Percentiles rank a stretch among this genome's conserved stretches.
These are phyloP conservation scores for Acanthamoeba rhysodes DNA, from an alignment of 208 protist species.

Conservation along the genomic window DNA sequence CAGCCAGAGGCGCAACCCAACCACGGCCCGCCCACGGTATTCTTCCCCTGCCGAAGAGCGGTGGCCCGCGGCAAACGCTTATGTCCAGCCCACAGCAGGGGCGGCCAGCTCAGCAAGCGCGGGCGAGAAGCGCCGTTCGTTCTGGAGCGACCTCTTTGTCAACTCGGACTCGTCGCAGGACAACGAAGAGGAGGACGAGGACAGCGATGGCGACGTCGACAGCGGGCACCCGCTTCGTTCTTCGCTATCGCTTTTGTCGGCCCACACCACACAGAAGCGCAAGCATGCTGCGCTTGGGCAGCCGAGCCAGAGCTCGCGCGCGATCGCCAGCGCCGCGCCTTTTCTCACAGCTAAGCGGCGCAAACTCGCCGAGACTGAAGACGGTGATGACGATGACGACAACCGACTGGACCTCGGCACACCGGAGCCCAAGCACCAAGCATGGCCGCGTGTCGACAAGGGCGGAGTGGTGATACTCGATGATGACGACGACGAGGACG, in stretches of 20 bases:
- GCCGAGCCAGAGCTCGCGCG: neutral
- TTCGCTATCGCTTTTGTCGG: conserved; percentile 38
- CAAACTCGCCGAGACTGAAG: neutral
- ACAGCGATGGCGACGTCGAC: neutral
- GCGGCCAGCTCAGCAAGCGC: neutral
- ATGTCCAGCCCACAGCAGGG: neutral
- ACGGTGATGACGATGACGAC: neutral
- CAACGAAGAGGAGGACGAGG: neutral
- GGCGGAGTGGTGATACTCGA: conserved; percentile 7
- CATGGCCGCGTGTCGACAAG: neutral
- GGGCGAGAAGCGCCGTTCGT: conserved; percentile 34
- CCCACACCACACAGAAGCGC: neutral
- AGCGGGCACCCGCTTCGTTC: conserved; percentile 45
- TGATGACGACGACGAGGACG: conserved; percentile 23
- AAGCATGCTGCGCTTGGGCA: neutral
- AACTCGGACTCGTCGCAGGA: conserved; percentile 22
- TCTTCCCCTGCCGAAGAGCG: neutral
- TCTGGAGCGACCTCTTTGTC: conserved; percentile 48
- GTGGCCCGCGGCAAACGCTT: neutral
- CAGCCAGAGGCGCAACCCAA: neutral
- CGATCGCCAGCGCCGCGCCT: neutral
- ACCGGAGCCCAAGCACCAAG: neutral
- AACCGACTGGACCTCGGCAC: neutral
- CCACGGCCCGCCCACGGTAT: neutral
- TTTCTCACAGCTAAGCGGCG: neutral